Evolutionary conservation across 805 yeast genomes (phyloP), one percentile per base, ranked within the genome.

Genomic region (Maudiozyma bulderi): DNA sequence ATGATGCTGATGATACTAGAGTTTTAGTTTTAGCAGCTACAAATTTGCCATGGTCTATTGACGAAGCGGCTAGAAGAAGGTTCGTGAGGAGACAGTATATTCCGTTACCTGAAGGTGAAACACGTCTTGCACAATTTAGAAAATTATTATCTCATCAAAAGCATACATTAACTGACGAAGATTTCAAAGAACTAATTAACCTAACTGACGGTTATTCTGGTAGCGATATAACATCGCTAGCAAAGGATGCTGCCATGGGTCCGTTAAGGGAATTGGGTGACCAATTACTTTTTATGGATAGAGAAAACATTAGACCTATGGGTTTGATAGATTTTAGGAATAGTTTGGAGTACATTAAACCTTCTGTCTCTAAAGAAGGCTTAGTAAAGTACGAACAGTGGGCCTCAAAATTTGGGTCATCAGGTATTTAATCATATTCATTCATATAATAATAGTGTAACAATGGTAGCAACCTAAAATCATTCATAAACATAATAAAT

Each of bases 161-260:
- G 48, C 84, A 87, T 61, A 79, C 83, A 0, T 65, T 91, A 15
- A 64, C 77, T 11, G 85, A 78, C 0, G 73, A 62, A 2, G 96
- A 90, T 53, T 76, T 80, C 52, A 74, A 75, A 8, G 70, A 71
- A 41, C 70, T 91, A 28, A 74, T 86, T 14, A 70, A 71, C 9
- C 63, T 85, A 57, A 89, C 98, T 0, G 80, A 81, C 6, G 91
- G 87, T 0, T 88, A 82, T 66, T 86, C 95, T n/a, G 96, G 96
- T 2, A 82, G 93, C 55, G 99, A 91, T 67, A 76, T 91, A 41
- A 89, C 97, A 0, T 90, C 96, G 1, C 67, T 91, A 52, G 95
- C 97, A 1, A 93, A 90, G 66, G 97, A 91, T 64, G 95, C 96
- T 3, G 97, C 99, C 1, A 90, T 91, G 97, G 96, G 96, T 1